A percentile compares a stretch with the other conserved stretches of the same genome.
phyloP scores from a whole-genome alignment of 441 rosid species.

The Cnidoscolus chayamansa region DNA sequence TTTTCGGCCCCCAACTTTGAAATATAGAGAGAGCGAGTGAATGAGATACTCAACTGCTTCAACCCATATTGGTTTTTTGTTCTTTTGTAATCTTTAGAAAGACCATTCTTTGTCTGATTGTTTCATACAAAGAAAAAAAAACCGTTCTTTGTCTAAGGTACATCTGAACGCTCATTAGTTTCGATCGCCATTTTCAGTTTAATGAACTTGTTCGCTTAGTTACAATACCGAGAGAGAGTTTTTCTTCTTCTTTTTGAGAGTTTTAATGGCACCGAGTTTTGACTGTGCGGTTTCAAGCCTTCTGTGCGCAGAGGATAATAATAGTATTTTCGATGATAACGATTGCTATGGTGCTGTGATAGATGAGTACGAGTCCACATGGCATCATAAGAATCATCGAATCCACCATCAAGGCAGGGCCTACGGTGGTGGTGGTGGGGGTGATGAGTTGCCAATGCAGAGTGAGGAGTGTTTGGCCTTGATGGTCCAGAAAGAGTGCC shows the following conservation, averaged over 20 bases:
- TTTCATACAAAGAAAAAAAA: slow-evolving; percentile 16
- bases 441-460: slow-evolving; percentile 36
- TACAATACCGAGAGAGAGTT: slow-evolving; percentile 5
- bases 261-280: slow-evolving; percentile 59
- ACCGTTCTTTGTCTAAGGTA: neutral
- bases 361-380: slow-evolving; percentile 37
- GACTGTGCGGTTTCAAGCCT: slow-evolving; percentile 52
- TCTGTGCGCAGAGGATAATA: slow-evolving; percentile 51
- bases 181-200: slow-evolving; percentile 13
- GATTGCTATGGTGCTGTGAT: slow-evolving; percentile 25
- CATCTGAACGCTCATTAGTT: neutral
- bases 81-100: slow-evolving; percentile 17
- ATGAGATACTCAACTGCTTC: slow-evolving; percentile 11
- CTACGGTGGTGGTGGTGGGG: slow-evolving; percentile 25
- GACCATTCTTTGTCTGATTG: slow-evolving; percentile 28
- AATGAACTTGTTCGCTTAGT: slow-evolving; percentile 16
- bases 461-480: slow-evolving; percentile 52
- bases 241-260: neutral
- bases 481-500: slow-evolving; percentile 58
- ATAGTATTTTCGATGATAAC: slow-evolving; percentile 43
- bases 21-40: slow-evolving; percentile 15
- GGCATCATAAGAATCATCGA: slow-evolving; percentile 33
- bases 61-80: slow-evolving; percentile 17
- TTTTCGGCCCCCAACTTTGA: slow-evolving; percentile 35
- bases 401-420: slow-evolving; percentile 24